Percentiles rank a stretch among this genome's conserved stretches.
Evolutionary conservation across 306 rosid species (phyloP).

Genomic region (Cucumis cinereus): DNA sequence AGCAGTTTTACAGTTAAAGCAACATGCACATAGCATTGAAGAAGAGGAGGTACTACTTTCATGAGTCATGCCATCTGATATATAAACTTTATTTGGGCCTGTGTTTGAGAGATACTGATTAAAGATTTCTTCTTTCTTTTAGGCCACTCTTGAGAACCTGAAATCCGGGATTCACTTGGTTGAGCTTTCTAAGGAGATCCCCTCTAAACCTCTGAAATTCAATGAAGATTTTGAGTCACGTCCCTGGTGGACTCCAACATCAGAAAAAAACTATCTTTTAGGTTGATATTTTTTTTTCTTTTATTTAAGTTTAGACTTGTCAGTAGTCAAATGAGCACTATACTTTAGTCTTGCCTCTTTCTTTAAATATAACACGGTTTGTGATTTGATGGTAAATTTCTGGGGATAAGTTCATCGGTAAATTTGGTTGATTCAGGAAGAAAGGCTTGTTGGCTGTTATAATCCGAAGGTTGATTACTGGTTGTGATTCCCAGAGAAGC

Average conservation of each 20-base stretch:
- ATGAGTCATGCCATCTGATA: background rate
- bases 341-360: background rate
- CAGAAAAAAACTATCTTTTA: constrained; percentile 81
- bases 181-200: constrained; percentile 76
- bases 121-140: background rate
- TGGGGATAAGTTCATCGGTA: background rate
- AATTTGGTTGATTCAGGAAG: background rate
- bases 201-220: constrained; percentile 71
- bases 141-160: constrained; percentile 66
- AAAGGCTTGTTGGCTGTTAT: background rate
- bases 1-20: constrained; percentile 70
- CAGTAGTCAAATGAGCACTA: background rate
- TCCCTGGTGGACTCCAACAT: constrained; percentile 94
- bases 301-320: background rate
- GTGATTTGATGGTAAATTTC: background rate
- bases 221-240: constrained; percentile 80
- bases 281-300: constrained; percentile 34
- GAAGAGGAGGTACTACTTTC: constrained; percentile 56
- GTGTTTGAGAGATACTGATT: constrained; percentile 13
- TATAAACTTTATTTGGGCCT: background rate
- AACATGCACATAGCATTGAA: constrained; percentile 66
- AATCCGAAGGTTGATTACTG: background rate
- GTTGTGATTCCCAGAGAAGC: background rate
- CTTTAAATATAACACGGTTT: background rate
- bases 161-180: constrained; percentile 60